These are phyloP conservation scores for Moesziomyces antarcticus DNA, from an alignment of 1,284 basidiomycete species.

Conservation along the genomic window DNA sequence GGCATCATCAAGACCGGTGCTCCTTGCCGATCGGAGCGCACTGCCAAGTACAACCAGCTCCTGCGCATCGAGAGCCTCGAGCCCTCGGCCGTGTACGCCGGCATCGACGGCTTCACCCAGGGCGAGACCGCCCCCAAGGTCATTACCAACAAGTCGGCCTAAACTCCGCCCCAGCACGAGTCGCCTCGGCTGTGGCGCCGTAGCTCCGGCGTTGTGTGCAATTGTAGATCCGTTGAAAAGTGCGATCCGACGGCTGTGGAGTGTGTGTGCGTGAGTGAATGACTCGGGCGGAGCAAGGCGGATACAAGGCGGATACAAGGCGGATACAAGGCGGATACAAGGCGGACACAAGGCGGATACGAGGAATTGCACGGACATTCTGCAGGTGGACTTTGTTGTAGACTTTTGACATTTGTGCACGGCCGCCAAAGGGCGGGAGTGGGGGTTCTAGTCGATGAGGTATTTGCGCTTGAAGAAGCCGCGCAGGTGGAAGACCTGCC, in stretches of 20 bases:
- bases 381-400: no score
- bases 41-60: constrained; percentile 75
- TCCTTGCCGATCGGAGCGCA: constrained; percentile 88
- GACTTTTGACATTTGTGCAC: not conserved
- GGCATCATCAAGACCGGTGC: constrained; percentile 99
- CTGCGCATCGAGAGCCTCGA: constrained; percentile 65
- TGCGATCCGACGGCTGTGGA: not conserved
- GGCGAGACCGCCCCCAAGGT: constrained; percentile 60
- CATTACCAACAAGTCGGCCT: constrained; percentile 53
- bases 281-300: no score
- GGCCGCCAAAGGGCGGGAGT: not conserved
- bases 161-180: not conserved
- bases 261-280: no score
- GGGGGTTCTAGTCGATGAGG: constrained; percentile 80
- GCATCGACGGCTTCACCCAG: constrained; percentile 64
- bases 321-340: no score
- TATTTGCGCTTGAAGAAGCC: constrained; percentile 97
- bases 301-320: no score
- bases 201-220: no score
- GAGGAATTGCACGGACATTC: no score
- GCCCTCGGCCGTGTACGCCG: constrained; percentile 60
- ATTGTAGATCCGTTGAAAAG: constrained; percentile 2
- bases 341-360: no score
- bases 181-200: no score
- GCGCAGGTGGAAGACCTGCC: constrained; percentile 93